phyloP scores from a whole-genome alignment of 176 grass and related monocot species.

The Chloris gayana region DNA sequence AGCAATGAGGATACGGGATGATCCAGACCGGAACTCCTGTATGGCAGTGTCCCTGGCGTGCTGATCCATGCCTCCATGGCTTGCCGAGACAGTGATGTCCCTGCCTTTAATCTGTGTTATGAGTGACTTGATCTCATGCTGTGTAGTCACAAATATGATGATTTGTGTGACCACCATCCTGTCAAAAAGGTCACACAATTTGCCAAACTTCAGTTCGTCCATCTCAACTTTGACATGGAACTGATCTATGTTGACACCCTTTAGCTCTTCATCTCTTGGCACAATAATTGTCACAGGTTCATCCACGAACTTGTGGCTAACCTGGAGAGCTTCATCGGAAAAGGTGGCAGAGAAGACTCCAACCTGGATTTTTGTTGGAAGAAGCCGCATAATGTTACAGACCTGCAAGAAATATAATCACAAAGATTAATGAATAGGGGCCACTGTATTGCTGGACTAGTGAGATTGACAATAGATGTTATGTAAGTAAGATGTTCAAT shows the following conservation, averaged over 20 bases:
- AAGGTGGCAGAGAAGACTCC: constrained; percentile 63
- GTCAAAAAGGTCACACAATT: constrained; percentile 53
- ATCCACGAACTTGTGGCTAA: constrained; percentile 56
- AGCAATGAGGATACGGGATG: constrained; percentile 47
- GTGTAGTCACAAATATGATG: constrained; percentile 64
- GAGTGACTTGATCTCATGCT: constrained; percentile 49
- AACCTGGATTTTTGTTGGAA: constrained; percentile 62
- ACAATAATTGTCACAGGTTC: constrained; percentile 51
- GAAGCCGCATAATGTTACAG: constrained; percentile 58
- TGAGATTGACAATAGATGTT: background rate
- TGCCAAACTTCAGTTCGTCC: constrained; percentile 59
- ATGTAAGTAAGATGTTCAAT: background rate
- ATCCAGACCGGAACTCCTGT: constrained; percentile 56
- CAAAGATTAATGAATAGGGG: background rate
- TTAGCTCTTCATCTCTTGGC: constrained; percentile 66
- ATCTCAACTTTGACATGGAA: constrained; percentile 58
- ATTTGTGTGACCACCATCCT: constrained; percentile 30
- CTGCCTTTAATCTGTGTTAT: constrained; percentile 46
- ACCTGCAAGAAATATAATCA: constrained; percentile 47
- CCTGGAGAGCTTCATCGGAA: constrained; percentile 55
- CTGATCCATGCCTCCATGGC: constrained; percentile 64
- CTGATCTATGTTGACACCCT: constrained; percentile 51
- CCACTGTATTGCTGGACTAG: background rate
- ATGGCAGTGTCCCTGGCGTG: constrained; percentile 52
- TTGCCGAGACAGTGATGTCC: constrained; percentile 55